phyloP scores from a whole-genome alignment of 1,139 yeast genomes.

The Pichia sorboxylosa region DNA sequence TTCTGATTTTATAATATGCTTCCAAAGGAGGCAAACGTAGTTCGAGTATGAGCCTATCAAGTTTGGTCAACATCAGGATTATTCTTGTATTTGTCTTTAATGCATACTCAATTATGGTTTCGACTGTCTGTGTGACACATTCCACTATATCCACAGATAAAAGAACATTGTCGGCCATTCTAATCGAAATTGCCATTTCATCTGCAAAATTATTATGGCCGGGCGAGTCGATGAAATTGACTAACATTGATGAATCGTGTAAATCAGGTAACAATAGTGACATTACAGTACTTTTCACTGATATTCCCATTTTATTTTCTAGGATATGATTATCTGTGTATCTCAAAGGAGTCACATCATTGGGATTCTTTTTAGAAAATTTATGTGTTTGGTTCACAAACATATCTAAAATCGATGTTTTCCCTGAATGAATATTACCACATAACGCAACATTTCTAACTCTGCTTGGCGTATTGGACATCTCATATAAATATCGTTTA shows the following conservation, averaged over 20 bases:
- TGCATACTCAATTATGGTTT: conserved; percentile 37
- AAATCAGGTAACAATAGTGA: conserved; percentile 50
- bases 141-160: conserved; percentile 79
- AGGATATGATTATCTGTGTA: conserved; percentile 62
- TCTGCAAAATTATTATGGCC: conserved; percentile 82
- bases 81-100: conserved; percentile 39
- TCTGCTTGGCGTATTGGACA: conserved; percentile 41
- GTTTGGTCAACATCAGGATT: conserved; percentile 59
- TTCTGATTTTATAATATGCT: conserved; percentile 55
- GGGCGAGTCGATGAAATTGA: conserved; percentile 74
- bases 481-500: conserved; percentile 41
- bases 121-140: conserved; percentile 53
- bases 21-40: conserved; percentile 64
- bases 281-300: conserved; percentile 55
- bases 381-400: conserved; percentile 55
- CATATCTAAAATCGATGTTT: conserved; percentile 67
- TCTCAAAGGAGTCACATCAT: conserved; percentile 30
- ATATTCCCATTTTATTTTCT: conserved; percentile 60
- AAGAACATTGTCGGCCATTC: conserved; percentile 53
- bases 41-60: conserved; percentile 75
- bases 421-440: conserved; percentile 85
- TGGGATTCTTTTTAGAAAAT: conserved; percentile 19
- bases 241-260: conserved; percentile 42
- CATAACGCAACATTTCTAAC: conserved; percentile 68
- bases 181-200: conserved; percentile 50